Base-by-base conservation (phyloP, 345 rosid species). In the Sisymbrium irio region DNA sequence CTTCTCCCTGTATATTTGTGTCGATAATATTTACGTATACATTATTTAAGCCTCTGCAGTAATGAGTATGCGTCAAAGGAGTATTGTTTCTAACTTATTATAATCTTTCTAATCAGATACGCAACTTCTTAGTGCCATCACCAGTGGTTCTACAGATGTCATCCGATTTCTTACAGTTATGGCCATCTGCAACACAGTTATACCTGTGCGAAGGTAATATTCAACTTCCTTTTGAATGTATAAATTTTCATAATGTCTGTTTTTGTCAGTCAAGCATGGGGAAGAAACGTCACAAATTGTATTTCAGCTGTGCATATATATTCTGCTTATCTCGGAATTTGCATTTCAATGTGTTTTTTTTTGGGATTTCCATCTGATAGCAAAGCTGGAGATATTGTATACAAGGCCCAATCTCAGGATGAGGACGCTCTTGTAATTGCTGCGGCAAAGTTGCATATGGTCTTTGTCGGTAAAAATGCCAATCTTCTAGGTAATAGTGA, bases 391-490 rank as follows among this genome's bases (percentile, higher is more conserved):
- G 81, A 78, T 62, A 78, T 89, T 51, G 68, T 76, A 25, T 95
- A 92, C 82, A 92, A 92, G 84, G 97, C 99, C 7, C 99, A 92
- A 76, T 95, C 99, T 75, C 98, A 90, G 81, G 99, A 95, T 80
- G 99, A 95, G 82, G 97, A 95, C 46, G 99, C 99, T 76, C 98
- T 95, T 78, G 98, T 95, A 62, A 72, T 82, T 77, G 99, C 98
- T 84, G 96, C 99, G 49, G 91, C 96, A 9, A 80, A 80, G 84
- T 79, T 95, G 85, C 87, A 86, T 69, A 90, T 92, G 98, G 87
- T 84, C 67, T 89, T 87, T 80, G 72, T 77, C 25, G 81, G 82
- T 32, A 95, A 83, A 79, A 87, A 75, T 82, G 89, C 89, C 64
- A 92, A 88, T 85, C 71, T 75, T 80, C 75, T 92, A 54, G 98